Evolutionary conservation across 257 asterid species (phyloP), one percentile per base, ranked within the genome.

Genomic region (Salvia hispanica): DNA sequence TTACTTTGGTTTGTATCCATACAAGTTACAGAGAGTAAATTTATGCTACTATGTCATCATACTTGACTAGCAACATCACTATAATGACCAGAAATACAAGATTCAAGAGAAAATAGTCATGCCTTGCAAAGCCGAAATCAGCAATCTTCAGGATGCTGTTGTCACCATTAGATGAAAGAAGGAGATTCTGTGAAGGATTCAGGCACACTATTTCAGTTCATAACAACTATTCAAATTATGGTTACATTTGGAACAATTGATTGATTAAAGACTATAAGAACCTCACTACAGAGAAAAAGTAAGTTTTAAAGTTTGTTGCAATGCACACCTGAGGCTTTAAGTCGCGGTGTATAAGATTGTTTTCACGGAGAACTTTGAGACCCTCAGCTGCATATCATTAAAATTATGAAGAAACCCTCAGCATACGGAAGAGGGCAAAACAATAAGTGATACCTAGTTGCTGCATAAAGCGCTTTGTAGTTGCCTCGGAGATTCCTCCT

Each of bases 381-480:
- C 99, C 99, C 57, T 91, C 85, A 21, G 98, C 99, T 94, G 88
- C 78, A 72, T 25, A 25, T 71, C 63, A 66, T 56, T 53, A 25
- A 45, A 34, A 73, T 43, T 36, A 18, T 43, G 31, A 62, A 56
- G 12, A 72, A 62, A 11, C 37, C 40, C 52, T 59, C 47, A 14
- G 21, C 33, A 63, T 59, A 54, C 72, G 61, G 39, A 37, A 68
- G 44, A 37, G 21, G 34, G 14, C n/a, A 33, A 46, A 62, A 44
- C 46, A 25, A 52, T 6, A 61, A 40, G 12, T 56, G 71, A 62
- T 78, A 89, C 99, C 98, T 55, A 94, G 88, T 76, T 94, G 99
- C 81, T 73, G 96, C 98, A 94, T 87, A 67, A 91, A 94, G 71
- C 87, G 87, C 77, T 88, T 94, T 42, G 99, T 93, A 64, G 90